phyloP scores from a whole-genome alignment of 208 protist genomes.

The Angomonas deanei region DNA sequence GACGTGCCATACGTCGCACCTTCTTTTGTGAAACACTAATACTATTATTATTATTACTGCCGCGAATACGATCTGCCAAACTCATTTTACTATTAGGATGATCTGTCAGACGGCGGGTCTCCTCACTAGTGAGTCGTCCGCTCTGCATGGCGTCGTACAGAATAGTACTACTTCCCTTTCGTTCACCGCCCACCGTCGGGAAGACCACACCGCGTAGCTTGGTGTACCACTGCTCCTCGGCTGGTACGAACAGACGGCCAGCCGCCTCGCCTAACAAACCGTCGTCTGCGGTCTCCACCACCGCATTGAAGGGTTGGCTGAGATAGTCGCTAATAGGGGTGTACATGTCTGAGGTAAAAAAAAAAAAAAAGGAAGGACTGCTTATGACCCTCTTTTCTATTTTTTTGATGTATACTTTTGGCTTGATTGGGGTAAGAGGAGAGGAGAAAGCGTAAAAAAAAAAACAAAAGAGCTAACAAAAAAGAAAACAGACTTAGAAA shows the following conservation, averaged over 20 bases:
- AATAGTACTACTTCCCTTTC: too few species aligned
- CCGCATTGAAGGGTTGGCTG: slow-evolving; percentile 20
- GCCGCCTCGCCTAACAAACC: slow-evolving; percentile 57
- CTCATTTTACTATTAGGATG: too few species aligned
- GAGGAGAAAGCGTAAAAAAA: slow-evolving; percentile 7
- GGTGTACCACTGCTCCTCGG: slow-evolving; percentile 29
- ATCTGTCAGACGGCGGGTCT: too few species aligned
- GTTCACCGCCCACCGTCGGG: too few species aligned
- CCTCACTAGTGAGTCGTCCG: too few species aligned
- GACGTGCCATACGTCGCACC: too few species aligned
- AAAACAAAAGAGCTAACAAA: slow-evolving; percentile 7
- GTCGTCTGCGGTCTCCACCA: slow-evolving; percentile 23
- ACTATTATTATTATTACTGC: too few species aligned
- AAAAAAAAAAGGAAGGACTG: not conserved
- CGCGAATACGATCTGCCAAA: too few species aligned
- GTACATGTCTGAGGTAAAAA: slow-evolving; percentile 38
- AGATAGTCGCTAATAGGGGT: slow-evolving; percentile 59
- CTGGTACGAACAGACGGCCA: slow-evolving; percentile 44
- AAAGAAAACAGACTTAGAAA: not conserved
- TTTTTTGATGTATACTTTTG: not conserved
- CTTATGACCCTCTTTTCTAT: not conserved
- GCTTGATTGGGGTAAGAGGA: slow-evolving; percentile 1
- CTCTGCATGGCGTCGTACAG: too few species aligned
- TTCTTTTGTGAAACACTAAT: too few species aligned
- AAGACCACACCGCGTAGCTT: slow-evolving; percentile 54